Conservation (phyloP, 495 filamentous ascomycete genomes). For the Friedmanniomyces endolithicus region DNA sequence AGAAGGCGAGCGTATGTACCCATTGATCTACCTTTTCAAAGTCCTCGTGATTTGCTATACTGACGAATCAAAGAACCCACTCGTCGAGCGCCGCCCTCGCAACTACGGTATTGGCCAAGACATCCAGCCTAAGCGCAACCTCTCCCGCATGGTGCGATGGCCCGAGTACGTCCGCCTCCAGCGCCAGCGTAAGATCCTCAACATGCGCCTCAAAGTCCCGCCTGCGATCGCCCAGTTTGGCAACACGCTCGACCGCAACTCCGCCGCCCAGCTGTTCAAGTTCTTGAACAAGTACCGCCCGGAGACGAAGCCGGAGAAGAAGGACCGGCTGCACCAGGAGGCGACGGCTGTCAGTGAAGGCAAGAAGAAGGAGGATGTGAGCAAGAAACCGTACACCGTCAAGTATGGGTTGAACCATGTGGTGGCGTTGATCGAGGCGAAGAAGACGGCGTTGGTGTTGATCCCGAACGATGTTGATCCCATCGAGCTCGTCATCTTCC, state of each 20-base stretch:
- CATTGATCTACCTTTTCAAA: neutral
- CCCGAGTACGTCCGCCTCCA: constrained; percentile 66
- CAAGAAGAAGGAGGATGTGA: constrained; percentile 99
- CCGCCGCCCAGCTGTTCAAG: constrained; percentile 92
- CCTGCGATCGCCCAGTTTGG: constrained; percentile 97
- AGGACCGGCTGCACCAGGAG: constrained; percentile 96
- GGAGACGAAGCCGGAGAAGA: constrained; percentile 99
- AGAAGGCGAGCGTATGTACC: constrained; percentile 76
- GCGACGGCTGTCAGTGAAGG: constrained; percentile 91
- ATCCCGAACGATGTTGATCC: constrained; percentile 99
- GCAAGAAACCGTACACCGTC: constrained; percentile 98
- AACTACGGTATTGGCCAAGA: constrained; percentile 99
- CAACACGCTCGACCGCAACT: constrained; percentile 95
- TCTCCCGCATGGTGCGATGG: constrained; percentile 99
- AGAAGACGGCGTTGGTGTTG: constrained; percentile 95
- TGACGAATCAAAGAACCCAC: constrained; percentile 64
- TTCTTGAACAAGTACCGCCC: constrained; percentile 99
- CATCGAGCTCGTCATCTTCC: constrained; percentile 98
- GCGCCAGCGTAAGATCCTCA: constrained; percentile 99
- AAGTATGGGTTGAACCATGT: constrained; percentile 99
- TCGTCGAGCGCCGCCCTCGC: constrained; percentile 91
- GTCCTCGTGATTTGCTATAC: neutral
- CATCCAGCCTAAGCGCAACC: constrained; percentile 93
- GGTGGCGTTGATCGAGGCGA: constrained; percentile 98
- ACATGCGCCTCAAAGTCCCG: constrained; percentile 96